Conservation (phyloP, 352 stramenopile genomes). For the Pythium myriotylum region DNA sequence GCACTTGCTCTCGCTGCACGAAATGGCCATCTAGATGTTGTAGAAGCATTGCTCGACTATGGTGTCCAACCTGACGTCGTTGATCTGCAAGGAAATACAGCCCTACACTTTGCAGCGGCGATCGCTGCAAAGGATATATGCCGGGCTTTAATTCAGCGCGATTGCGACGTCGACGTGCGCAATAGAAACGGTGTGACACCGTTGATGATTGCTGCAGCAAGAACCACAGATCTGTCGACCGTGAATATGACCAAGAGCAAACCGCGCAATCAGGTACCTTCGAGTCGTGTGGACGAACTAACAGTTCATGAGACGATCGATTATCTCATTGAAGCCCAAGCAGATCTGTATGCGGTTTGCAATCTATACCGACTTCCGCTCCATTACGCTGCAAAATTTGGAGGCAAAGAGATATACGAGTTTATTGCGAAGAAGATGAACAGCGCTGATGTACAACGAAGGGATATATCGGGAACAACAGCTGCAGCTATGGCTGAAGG, state of each 20-base stretch:
- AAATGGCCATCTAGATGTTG: conserved; percentile 61
- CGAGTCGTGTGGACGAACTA: conserved; percentile 49
- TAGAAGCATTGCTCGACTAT: conserved; percentile 86
- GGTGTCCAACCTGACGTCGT: conserved; percentile 64
- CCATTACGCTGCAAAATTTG: conserved; percentile 75
- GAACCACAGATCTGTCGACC: conserved; percentile 17
- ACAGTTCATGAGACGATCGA: conserved; percentile 72
- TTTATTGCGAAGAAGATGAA: conserved; percentile 59
- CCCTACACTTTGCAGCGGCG: conserved; percentile 80
- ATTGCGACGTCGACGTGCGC: conserved; percentile 66
- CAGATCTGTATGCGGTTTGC: conserved; percentile 64
- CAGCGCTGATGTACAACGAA: conserved; percentile 41
- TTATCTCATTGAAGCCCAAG: conserved; percentile 66
- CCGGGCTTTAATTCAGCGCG: conserved; percentile 70
- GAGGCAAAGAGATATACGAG: conserved; percentile 57
- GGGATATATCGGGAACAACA: conserved; percentile 77
- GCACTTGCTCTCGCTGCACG: conserved; percentile 74
- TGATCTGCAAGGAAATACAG: conserved; percentile 70
- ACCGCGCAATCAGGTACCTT: conserved; percentile 12
- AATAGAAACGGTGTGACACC: conserved; percentile 73
- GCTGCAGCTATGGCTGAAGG: conserved; percentile 48
- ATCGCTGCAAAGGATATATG: conserved; percentile 65
- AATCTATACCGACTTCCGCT: conserved; percentile 70
- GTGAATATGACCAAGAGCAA: conserved; percentile 4
- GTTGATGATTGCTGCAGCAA: conserved; percentile 79